phyloP scores from a whole-genome alignment of 73 alveolate genomes.

The Effrenium voratum region DNA sequence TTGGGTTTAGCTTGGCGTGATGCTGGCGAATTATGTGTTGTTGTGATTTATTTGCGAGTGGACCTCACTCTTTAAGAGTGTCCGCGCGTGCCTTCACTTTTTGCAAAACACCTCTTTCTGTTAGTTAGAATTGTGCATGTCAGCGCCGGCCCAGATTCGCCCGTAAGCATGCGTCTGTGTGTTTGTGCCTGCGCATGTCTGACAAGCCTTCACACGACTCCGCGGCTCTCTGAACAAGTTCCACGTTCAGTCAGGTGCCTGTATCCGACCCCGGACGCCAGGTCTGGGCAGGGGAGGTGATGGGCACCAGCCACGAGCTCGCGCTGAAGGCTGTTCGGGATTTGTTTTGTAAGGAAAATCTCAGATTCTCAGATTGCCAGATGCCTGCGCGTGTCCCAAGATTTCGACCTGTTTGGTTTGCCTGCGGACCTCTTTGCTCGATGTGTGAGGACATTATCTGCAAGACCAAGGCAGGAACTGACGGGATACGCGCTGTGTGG shows the following conservation, averaged over 20 bases:
- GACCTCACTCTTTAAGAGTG: too few species aligned
- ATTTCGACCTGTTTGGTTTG: background rate
- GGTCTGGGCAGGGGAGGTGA: slow-evolving; percentile 90
- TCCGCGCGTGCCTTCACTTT: too few species aligned
- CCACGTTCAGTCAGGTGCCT: background rate
- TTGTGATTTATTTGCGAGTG: too few species aligned
- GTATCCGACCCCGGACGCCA: background rate
- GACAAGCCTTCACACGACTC: too few species aligned
- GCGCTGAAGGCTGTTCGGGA: slow-evolving; percentile 87
- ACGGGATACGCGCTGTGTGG: background rate
- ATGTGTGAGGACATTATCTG: slow-evolving; percentile 62
- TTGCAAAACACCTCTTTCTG: too few species aligned
- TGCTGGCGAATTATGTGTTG: too few species aligned
- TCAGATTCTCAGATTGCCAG: background rate
- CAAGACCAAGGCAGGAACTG: slow-evolving; percentile 38
- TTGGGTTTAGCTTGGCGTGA: too few species aligned
- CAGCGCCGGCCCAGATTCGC: too few species aligned
- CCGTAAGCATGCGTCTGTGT: background rate
- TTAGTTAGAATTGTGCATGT: too few species aligned
- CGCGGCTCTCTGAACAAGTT: background rate
- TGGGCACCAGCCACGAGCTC: slow-evolving; percentile 48
- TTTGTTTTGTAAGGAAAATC: background rate
- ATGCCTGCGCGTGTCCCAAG: background rate
- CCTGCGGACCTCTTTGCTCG: background rate
- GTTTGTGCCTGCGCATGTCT: background rate